phyloP scores from a whole-genome alignment of 164 flowering plant species.

The Malania oleifera region DNA sequence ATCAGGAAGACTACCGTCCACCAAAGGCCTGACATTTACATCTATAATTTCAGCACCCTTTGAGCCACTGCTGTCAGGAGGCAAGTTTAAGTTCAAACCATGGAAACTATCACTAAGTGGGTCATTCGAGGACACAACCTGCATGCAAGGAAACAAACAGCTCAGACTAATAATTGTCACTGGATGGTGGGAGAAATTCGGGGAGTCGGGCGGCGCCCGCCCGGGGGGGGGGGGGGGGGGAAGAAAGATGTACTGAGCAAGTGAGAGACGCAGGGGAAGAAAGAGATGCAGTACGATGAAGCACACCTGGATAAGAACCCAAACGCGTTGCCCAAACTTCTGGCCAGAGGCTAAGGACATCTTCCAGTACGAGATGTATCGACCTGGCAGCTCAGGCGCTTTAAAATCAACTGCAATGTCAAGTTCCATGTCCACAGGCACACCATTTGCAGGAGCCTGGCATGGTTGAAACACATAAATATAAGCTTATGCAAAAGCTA shows the following conservation, averaged over 20 bases:
- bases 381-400: slow-evolving; percentile 73
- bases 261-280: too few species aligned
- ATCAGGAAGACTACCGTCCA: slow-evolving; percentile 11
- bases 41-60: slow-evolving; percentile 27
- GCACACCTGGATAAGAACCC: slow-evolving; percentile 81
- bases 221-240: too few species aligned
- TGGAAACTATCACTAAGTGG: slow-evolving; percentile 10
- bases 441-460: slow-evolving; percentile 57
- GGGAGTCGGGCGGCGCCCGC: too few species aligned
- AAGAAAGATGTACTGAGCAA: too few species aligned
- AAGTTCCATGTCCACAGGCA: slow-evolving; percentile 39
- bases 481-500: background rate
- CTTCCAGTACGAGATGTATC: slow-evolving; percentile 86
- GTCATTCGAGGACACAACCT: slow-evolving; percentile 50
- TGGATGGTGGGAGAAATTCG: background rate
- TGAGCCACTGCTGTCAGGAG: slow-evolving; percentile 32
- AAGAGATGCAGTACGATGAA: background rate
- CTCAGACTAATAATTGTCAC: background rate
- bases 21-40: slow-evolving; percentile 30
- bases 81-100: slow-evolving; percentile 56
- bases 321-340: slow-evolving; percentile 82
- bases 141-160: slow-evolving; percentile 1
- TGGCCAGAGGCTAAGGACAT: slow-evolving; percentile 65
- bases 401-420: slow-evolving; percentile 75
- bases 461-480: background rate